Evolutionary conservation across 768 basidiomycete genomes (phyloP).

Genomic region (Lentinula lateritia): DNA sequence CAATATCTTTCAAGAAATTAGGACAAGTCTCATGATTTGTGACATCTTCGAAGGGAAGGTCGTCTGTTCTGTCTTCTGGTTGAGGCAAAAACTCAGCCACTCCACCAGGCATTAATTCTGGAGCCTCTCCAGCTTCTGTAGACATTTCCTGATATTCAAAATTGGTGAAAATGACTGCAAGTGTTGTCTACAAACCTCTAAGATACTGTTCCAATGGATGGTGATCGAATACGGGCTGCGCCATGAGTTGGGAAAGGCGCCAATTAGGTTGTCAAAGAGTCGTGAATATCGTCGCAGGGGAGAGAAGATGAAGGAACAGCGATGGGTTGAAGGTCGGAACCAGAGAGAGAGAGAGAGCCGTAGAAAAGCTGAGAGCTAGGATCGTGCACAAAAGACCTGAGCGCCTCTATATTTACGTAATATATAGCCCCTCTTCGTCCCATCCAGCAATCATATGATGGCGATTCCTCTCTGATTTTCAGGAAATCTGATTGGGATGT

Average conservation of each 20-base stretch:
- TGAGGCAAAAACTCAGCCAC: conserved; percentile 29
- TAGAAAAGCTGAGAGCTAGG: neutral
- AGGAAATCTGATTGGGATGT: no score
- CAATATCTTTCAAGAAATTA: conserved; percentile 24
- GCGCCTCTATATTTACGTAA: neutral
- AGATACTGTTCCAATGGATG: conserved; percentile 74
- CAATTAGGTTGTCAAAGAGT: neutral
- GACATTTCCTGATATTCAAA: conserved; percentile 7
- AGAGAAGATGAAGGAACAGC: neutral
- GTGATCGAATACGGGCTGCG: conserved; percentile 72
- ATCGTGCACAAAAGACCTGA: neutral
- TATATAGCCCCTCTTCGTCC: no score
- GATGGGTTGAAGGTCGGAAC: neutral
- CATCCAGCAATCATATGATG: no score
- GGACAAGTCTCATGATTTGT: conserved; percentile 27
- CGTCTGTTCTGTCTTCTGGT: conserved; percentile 29
- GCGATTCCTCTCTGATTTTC: no score
- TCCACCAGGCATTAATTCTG: conserved; percentile 54
- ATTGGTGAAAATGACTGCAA: neutral
- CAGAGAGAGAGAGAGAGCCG: neutral
- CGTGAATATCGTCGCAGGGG: neutral
- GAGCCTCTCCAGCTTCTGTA: conserved; percentile 55
- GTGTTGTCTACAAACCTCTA: conserved; percentile 37
- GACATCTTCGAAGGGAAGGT: conserved; percentile 21
- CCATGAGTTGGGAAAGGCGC: conserved; percentile 39